Base-by-base conservation (phyloP, 441 rosid genomes). In the Syzygium malaccense region DNA sequence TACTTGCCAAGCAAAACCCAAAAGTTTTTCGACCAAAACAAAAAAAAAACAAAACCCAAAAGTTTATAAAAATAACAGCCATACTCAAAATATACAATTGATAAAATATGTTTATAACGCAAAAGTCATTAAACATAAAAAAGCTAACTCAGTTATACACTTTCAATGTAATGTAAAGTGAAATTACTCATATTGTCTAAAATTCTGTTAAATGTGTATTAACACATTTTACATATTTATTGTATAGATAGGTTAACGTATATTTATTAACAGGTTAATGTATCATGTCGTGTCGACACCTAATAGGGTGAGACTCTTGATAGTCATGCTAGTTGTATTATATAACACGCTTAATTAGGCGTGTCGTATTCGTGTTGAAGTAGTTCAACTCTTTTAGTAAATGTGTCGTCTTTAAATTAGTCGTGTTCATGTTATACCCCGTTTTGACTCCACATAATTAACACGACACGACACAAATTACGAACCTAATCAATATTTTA, bases 371-470 rank as follows among this genome's bases (percentile, higher is more conserved):
- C 14, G 3, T 0, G 3, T 8, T 41, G 18, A 45, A 45, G 48
- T 7, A 45, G 9, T 45, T 45, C 48, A 66, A 66, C 78, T 18
- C 4, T 25, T 32, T 66, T 66, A 32, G 32, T 18, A 18, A 66
- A 66, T 62, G n/a, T 32, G 25, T 32, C 0, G 2, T 32, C 33
- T 33, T 32, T 18, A 7, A 25, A 25, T 18, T 32, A 18, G 4
- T 66, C 13, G 0, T 18, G 10, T 8, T 0, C 25, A 32, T 19
- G 4, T 32, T 66, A 8, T 66, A 18, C 78, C 25, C 32, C 0
- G 4, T 32, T 45, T 4, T 15, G 14, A 45, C 9, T 45, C 33
- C 8, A 66, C 41, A 17, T 7, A 1, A 66, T 66, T 66, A 8
- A 66, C 14, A 32, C 2, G 13, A 66, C 32, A 8, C 37, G 7